A percentile compares a stretch with the other conserved stretches of the same genome.
phyloP scores from a whole-genome alignment of 495 filamentous ascomycete species.

The Aspergillus taichungensis region DNA sequence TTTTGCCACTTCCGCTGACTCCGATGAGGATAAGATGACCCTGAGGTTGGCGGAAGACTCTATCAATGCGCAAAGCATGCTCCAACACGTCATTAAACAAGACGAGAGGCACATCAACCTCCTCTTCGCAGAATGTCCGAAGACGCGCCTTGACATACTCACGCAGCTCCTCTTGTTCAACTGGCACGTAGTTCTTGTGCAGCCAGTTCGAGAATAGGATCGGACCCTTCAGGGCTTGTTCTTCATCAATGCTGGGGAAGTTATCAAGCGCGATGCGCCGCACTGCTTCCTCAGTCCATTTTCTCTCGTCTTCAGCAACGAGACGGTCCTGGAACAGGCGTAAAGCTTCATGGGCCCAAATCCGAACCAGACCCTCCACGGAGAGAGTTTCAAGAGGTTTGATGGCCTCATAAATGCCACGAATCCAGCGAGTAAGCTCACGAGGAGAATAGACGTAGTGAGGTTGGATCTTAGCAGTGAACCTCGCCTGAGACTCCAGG shows the following conservation, averaged over 20 bases:
- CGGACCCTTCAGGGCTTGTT: slow-evolving; percentile 80
- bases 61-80: slow-evolving; percentile 94
- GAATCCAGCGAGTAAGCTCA: slow-evolving; percentile 94
- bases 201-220: slow-evolving; percentile 99
- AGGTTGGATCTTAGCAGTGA: slow-evolving; percentile 92
- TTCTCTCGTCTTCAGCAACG: slow-evolving; percentile 85
- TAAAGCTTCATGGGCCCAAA: slow-evolving; percentile 96
- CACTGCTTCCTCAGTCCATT: slow-evolving; percentile 86
- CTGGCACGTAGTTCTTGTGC: slow-evolving; percentile 96
- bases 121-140: slow-evolving; percentile 98
- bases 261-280: slow-evolving; percentile 76
- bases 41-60: slow-evolving; percentile 96
- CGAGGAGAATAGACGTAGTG: slow-evolving; percentile 99
- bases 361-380: slow-evolving; percentile 86
- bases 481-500: slow-evolving; percentile 82
- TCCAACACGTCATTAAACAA: slow-evolving; percentile 98
- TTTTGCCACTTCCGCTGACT: slow-evolving; percentile 97
- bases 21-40: slow-evolving; percentile 97
- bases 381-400: slow-evolving; percentile 78
- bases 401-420: slow-evolving; percentile 94
- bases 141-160: slow-evolving; percentile 97
- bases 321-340: slow-evolving; percentile 95
- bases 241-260: slow-evolving; percentile 87
- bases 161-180: slow-evolving; percentile 85
- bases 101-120: slow-evolving; percentile 95